A percentile compares a stretch with the other conserved stretches of the same genome.
Evolutionary conservation across 306 rosid genomes (phyloP).

Genomic region (Cercis canadensis): DNA sequence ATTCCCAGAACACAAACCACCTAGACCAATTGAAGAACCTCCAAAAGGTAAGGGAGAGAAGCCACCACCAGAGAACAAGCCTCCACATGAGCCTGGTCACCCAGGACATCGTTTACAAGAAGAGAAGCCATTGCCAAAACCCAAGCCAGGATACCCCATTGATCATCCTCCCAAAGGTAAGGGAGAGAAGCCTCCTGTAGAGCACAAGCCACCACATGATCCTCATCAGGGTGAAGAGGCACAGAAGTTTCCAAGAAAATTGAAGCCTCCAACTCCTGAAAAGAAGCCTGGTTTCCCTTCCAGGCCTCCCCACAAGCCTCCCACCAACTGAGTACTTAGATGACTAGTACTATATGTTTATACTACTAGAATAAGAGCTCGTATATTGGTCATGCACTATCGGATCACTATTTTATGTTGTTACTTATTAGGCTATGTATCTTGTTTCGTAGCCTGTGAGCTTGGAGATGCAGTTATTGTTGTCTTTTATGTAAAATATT

Average conservation of each 20-base stretch:
- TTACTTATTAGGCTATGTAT: too few species aligned
- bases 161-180: background rate
- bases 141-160: background rate
- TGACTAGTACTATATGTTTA: background rate
- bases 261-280: background rate
- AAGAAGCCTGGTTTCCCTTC: background rate
- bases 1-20: background rate
- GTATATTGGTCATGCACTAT: background rate
- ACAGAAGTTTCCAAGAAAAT: background rate
- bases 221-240: background rate
- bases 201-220: constrained; percentile 2
- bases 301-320: constrained; percentile 12
- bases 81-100: background rate
- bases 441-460: background rate
- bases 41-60: constrained; percentile 9
- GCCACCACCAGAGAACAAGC: constrained; percentile 1
- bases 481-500: background rate
- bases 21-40: background rate
- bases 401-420: background rate
- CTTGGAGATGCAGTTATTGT: background rate
- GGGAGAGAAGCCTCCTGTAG: background rate
- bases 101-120: background rate
- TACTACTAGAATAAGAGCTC: background rate
- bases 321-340: background rate
- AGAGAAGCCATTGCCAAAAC: background rate